Evolutionary conservation across 2,329 filamentous ascomycete genomes (phyloP).

Genomic region (Penicillium psychrosexuale): DNA sequence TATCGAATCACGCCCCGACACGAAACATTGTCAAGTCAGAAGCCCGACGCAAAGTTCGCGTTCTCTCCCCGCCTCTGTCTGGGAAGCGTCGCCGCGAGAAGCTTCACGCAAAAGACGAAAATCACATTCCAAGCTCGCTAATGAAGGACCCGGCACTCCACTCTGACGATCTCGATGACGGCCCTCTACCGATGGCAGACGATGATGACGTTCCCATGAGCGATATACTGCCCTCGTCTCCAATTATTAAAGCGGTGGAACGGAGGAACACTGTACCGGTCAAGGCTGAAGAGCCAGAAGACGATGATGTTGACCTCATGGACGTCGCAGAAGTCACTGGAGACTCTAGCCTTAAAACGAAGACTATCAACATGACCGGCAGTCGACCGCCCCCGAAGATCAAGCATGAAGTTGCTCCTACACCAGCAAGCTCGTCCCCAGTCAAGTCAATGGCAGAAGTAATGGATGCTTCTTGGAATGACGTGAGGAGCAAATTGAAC

Average conservation of each 20-base stretch:
- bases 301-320: constrained; percentile 78
- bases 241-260: constrained; percentile 72
- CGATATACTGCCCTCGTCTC: constrained; percentile 82
- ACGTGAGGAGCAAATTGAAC: constrained; percentile 80
- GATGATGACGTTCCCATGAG: constrained; percentile 81
- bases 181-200: constrained; percentile 55
- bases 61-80: constrained; percentile 69
- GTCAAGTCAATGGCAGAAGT: constrained; percentile 56
- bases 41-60: constrained; percentile 73
- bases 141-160: constrained; percentile 39
- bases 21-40: constrained; percentile 69
- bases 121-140: constrained; percentile 48
- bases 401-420: constrained; percentile 65
- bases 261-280: constrained; percentile 59
- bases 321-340: constrained; percentile 77
- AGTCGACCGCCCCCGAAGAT: constrained; percentile 74
- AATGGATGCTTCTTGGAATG: constrained; percentile 84
- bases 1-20: constrained; percentile 53
- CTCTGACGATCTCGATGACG: constrained; percentile 54
- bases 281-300: constrained; percentile 65
- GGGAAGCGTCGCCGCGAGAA: constrained; percentile 55
- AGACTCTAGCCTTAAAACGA: constrained; percentile 57
- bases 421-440: constrained; percentile 75
- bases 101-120: constrained; percentile 43
- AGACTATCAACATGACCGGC: constrained; percentile 81